Conservation (phyloP, 345 rosid genomes). For the Citrus trifoliata region DNA sequence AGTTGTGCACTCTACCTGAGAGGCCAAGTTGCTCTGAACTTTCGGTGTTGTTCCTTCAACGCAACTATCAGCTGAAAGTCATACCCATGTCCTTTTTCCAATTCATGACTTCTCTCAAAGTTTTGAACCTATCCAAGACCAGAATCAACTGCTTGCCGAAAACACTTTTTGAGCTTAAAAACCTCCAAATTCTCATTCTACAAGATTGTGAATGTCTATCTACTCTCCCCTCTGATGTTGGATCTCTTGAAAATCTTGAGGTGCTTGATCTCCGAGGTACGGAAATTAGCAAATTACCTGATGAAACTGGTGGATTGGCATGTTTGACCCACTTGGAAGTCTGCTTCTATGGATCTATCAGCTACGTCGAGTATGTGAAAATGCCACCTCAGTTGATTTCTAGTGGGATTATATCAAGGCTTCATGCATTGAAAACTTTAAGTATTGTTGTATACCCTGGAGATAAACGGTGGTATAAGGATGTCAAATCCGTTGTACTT, state of each 20-base stretch:
- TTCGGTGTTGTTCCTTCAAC: conserved; percentile 5
- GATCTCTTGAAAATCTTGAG: conserved; percentile 13
- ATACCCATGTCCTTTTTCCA: conserved; percentile 21
- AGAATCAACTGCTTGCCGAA: conserved; percentile 22
- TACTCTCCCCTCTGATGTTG: conserved; percentile 18
- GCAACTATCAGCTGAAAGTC: conserved; percentile 16
- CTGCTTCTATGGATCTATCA: conserved; percentile 21
- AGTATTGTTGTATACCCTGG: conserved; percentile 18
- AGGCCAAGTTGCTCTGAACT: conserved; percentile 14
- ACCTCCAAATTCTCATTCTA: conserved; percentile 8
- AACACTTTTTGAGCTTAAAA: conserved; percentile 5
- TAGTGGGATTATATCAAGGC: conserved; percentile 1
- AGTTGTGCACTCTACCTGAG: conserved; percentile 13
- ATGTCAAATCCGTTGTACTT: not conserved
- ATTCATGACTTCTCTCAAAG: conserved; percentile 13
- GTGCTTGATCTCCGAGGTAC: conserved; percentile 22
- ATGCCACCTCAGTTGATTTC: conserved; percentile 11
- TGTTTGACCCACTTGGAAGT: conserved; percentile 18
- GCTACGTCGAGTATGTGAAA: not conserved
- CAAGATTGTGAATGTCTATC: conserved; percentile 18
- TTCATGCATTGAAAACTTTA: conserved; percentile 1
- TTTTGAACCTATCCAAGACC: conserved; percentile 18
- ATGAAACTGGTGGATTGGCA: not conserved
- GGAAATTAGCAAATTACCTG: conserved; percentile 4
- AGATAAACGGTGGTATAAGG: conserved; percentile 14